These are phyloP conservation scores for Phytophthora idaei DNA, from an alignment of 352 stramenopile species.

Conservation along the genomic window DNA sequence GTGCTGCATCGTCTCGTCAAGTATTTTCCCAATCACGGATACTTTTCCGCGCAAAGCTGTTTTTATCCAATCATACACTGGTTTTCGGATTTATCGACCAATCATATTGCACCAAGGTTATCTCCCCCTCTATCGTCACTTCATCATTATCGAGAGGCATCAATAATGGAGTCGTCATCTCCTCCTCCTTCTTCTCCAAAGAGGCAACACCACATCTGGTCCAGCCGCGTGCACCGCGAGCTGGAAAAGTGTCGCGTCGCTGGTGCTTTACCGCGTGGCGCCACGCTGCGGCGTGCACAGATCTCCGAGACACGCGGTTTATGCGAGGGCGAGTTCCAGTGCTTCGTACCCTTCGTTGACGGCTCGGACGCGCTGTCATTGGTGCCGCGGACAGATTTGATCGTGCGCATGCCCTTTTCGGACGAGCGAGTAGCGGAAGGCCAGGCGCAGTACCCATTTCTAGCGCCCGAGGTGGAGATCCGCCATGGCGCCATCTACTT, in stretches of 20 bases:
- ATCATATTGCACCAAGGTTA: slow-evolving; percentile 15
- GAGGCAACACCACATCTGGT: slow-evolving; percentile 76
- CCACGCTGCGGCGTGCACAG: slow-evolving; percentile 48
- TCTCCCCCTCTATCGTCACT: slow-evolving; percentile 23
- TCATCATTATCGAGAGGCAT: slow-evolving; percentile 3
- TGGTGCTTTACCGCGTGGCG: slow-evolving; percentile 41
- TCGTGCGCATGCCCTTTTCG: slow-evolving; percentile 67
- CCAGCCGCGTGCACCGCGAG: slow-evolving; percentile 71
- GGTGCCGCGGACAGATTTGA: slow-evolving; percentile 61
- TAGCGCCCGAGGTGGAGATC: slow-evolving; percentile 55
- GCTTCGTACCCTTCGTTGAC: slow-evolving; percentile 77
- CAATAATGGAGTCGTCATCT: slow-evolving; percentile 30
- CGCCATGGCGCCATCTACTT: slow-evolving; percentile 56
- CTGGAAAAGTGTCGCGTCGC: slow-evolving; percentile 65
- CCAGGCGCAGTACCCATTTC: slow-evolving; percentile 66
- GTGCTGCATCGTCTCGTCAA: slow-evolving; percentile 17
- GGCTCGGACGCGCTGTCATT: slow-evolving; percentile 71
- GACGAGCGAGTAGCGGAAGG: slow-evolving; percentile 27
- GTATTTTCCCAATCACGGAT: background rate
- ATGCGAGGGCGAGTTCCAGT: slow-evolving; percentile 67
- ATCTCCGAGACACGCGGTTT: slow-evolving; percentile 55
- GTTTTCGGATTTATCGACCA: slow-evolving; percentile 10
- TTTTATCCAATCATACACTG: slow-evolving; percentile 19
- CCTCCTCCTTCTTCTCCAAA: slow-evolving; percentile 25
- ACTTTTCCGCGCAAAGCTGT: background rate